Conservation (phyloP, 352 stramenopile species). For the Pythium insidiosum region DNA sequence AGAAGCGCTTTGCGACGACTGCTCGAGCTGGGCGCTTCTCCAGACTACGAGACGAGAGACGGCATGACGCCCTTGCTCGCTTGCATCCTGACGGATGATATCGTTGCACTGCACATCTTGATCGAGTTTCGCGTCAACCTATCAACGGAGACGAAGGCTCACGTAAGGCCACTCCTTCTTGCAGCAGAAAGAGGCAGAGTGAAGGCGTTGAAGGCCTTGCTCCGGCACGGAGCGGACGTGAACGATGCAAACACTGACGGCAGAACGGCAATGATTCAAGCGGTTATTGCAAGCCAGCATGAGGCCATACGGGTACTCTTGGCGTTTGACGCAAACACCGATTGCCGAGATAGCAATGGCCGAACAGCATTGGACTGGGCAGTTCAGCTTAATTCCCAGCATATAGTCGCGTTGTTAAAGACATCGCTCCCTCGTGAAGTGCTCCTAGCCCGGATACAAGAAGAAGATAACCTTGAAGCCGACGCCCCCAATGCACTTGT, state of each 20-base stretch:
- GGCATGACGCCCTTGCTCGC: conserved; percentile 52
- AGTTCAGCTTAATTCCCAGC: conserved; percentile 12
- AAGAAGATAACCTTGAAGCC: conserved; percentile 29
- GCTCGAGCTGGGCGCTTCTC: conserved; percentile 35
- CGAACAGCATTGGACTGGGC: conserved; percentile 31
- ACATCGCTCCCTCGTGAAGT: conserved; percentile 11
- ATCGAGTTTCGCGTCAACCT: conserved; percentile 33
- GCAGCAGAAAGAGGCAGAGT: conserved; percentile 43
- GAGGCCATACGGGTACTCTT: conserved; percentile 29
- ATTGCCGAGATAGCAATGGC: conserved; percentile 14
- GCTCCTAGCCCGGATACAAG: conserved; percentile 26
- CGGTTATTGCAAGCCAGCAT: conserved; percentile 28
- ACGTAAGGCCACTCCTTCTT: conserved; percentile 28
- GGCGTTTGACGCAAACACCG: conserved; percentile 27
- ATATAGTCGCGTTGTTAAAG: conserved; percentile 24
- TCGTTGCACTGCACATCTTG: conserved; percentile 37
- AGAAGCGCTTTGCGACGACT: conserved; percentile 28
- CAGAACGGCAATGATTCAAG: conserved; percentile 40
- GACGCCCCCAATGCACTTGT: conserved; percentile 3
- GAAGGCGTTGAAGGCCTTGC: conserved; percentile 24
- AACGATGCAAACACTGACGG: conserved; percentile 19
- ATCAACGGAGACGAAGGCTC: conserved; percentile 22
- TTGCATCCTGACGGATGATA: conserved; percentile 30
- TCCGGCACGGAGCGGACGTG: conserved; percentile 26
- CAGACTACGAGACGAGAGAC: conserved; percentile 25